Evolutionary conservation across 2,329 filamentous ascomycete species (phyloP), one percentile per base, ranked within the genome.

Genomic region (Aspergillus bombycis): DNA sequence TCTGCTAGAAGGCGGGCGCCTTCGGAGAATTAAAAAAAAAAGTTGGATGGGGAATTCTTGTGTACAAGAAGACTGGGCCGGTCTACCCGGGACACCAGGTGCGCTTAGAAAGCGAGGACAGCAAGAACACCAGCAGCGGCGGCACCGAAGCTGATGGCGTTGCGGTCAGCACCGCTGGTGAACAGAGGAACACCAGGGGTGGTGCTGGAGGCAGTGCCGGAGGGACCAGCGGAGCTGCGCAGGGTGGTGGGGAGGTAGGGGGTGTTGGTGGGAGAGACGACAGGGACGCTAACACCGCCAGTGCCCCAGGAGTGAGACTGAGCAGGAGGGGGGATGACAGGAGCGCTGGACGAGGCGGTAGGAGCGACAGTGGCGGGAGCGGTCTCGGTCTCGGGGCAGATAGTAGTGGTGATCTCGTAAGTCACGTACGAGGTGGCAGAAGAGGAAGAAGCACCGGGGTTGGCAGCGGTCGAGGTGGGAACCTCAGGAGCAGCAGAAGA

Each of bases 161-260:
- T 77, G 63, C 72, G 76, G 70, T 71, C 72, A 62, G 76, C 76
- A 66, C 67, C 72, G 59, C 70, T 72, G 65, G 72, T 78, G 74
- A 67, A 77, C 60, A 62, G 26, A 32, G 69, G 64, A 26, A 58
- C 30, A 36, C 61, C 50, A 30, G 66, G 64, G 55, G 58, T 53
- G 50, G 62, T 52, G 57, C 60, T 60, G 50, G 63, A 58, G n/a
- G 66, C 57, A 19, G 68, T 62, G 62, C 59, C 63, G 36, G 64
- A 62, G 57, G 66, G 58, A 28, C 28, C 60, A 43, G 60, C 43
- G 19, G 65, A 58, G 65, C 62, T 64, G 61, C 57, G 48, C 62
- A 41, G 60, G 57, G 62, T 62, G 28, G 60, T 60, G 48, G 67
- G 60, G n/a, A 66, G 53, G 56, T 61, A 60, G 45, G 62, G 23